Conservation (phyloP, 805 yeast species). For the Metschnikowia vanudenii region DNA sequence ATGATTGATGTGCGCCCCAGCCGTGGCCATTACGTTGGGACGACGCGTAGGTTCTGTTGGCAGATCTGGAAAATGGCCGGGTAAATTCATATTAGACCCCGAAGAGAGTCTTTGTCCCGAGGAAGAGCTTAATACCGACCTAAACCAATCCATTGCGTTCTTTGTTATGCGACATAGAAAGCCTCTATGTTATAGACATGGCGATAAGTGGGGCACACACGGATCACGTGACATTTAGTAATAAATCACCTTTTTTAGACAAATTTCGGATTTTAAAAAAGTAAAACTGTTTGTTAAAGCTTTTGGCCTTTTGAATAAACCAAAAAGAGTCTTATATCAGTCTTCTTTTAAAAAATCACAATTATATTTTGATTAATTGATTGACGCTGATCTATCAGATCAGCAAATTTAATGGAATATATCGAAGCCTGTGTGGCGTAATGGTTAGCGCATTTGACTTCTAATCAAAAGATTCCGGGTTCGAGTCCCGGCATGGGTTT, state of each 20-base stretch:
- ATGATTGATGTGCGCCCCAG: not conserved
- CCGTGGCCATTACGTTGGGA: slow-evolving; percentile 2
- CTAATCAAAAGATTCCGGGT: too few species aligned
- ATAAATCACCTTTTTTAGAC: not conserved
- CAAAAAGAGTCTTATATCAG: too few species aligned
- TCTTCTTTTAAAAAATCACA: too few species aligned
- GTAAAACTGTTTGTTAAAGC: too few species aligned
- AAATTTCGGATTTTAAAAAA: not conserved
- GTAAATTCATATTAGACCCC: slow-evolving; percentile 5
- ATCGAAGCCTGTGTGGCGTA: slow-evolving; percentile 21
- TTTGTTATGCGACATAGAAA: not conserved
- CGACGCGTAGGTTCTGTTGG: not conserved
- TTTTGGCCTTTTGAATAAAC: too few species aligned
- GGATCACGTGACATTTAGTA: not conserved
- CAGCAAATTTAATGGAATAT: not conserved
- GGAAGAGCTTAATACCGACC: not conserved
- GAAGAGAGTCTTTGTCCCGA: not conserved
- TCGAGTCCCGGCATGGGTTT: too few species aligned
- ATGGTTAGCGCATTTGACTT: too few species aligned
- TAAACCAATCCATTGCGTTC: slow-evolving; percentile 6
- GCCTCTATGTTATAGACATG: not conserved
- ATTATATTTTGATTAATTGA: too few species aligned
- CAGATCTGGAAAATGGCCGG: slow-evolving; percentile 11
- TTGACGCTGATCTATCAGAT: not conserved
- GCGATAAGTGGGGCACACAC: not conserved